These are phyloP conservation scores for Polygonum aviculare DNA, from an alignment of 148 eudicot genomes.

Conservation along the genomic window DNA sequence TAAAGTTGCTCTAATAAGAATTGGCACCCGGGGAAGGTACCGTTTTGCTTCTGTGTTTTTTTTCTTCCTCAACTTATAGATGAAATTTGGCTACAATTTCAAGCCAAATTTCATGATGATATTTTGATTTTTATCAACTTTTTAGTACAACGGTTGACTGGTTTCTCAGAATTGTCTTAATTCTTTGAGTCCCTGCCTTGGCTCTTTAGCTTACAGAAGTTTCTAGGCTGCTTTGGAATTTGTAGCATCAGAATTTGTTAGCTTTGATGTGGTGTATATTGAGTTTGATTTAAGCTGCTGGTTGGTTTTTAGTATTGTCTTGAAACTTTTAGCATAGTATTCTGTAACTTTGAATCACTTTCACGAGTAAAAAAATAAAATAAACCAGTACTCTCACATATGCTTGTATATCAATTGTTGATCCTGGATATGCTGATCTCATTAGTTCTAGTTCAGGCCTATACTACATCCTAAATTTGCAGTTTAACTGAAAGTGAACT, in stretches of 20 bases:
- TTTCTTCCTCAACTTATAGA: too few relatives aligned
- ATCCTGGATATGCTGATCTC: background rate
- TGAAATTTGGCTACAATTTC: background rate
- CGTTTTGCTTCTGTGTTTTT: too few relatives aligned
- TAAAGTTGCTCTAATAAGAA: conserved; percentile 59
- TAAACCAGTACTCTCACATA: too few relatives aligned
- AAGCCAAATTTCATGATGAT: background rate
- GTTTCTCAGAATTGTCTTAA: background rate
- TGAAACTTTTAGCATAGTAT: background rate
- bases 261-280: background rate
- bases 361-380: background rate
- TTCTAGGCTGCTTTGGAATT: background rate
- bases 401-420: too few relatives aligned
- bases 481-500: background rate
- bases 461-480: background rate
- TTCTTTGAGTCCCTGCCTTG: background rate
- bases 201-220: background rate
- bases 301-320: background rate
- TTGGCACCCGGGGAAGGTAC: conserved; percentile 77
- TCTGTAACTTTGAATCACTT: background rate
- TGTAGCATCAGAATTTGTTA: background rate
- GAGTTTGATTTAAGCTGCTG: background rate
- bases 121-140: background rate
- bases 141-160: background rate
- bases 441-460: background rate